A percentile compares a stretch with the other conserved stretches of the same genome.
Evolutionary conservation across 306 rosid genomes (phyloP).

Genomic region (Cucumis melo): DNA sequence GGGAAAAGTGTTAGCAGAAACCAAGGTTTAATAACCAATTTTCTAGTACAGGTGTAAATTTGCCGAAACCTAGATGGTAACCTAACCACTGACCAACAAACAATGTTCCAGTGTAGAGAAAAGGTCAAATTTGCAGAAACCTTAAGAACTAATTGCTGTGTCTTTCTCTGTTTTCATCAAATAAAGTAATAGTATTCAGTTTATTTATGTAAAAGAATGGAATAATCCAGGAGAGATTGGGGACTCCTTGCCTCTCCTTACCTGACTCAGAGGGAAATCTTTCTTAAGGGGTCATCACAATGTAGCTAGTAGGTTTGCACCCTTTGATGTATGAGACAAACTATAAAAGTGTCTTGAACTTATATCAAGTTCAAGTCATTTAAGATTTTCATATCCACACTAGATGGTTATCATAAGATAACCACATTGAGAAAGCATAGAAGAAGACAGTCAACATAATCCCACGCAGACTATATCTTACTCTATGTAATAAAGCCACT

Average conservation of each 20-base stretch:
- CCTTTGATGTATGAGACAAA: not conserved
- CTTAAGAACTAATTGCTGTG: not conserved
- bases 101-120: not conserved
- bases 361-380: no score
- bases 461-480: no score
- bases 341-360: not conserved
- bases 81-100: not conserved
- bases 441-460: no score
- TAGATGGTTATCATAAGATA: not conserved
- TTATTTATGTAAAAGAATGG: not conserved
- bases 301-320: not conserved
- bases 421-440: no score
- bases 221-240: not conserved
- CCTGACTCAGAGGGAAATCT: not conserved
- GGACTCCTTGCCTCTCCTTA: not conserved
- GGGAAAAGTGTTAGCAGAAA: not conserved
- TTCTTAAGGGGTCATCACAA: not conserved
- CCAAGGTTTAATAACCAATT: not conserved
- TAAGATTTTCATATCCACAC: not conserved
- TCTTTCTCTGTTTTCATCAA: not conserved
- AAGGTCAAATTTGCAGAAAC: not conserved
- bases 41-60: not conserved
- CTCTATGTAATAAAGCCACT: no score
- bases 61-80: not conserved
- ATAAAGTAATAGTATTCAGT: not conserved